phyloP scores from a whole-genome alignment of 148 eudicot species.

The Rhododendron molle region DNA sequence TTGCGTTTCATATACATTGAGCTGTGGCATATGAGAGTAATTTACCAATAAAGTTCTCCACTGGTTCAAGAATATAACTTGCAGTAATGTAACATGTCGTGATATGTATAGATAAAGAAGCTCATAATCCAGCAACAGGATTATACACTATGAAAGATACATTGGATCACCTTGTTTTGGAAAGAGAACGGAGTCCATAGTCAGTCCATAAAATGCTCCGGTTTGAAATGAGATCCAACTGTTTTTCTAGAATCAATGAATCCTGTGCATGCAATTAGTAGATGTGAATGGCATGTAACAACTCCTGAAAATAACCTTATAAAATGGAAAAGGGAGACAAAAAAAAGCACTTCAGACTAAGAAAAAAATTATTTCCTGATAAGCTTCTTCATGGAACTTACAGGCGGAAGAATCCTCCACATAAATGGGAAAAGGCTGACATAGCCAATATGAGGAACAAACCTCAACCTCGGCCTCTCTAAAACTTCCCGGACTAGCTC shows the following conservation, averaged over 20 bases:
- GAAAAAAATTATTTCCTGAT: neutral
- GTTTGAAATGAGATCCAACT: constrained; percentile 86
- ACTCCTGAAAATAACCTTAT: neutral
- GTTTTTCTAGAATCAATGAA: constrained; percentile 73
- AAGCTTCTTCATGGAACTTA: constrained; percentile 38
- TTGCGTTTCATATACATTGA: constrained; percentile 89
- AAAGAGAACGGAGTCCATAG: constrained; percentile 82
- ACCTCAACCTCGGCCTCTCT: constrained; percentile 61
- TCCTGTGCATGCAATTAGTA: constrained; percentile 36
- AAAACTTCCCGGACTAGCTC: constrained; percentile 76
- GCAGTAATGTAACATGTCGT: neutral
- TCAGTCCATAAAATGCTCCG: constrained; percentile 72
- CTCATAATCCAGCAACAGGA: neutral
- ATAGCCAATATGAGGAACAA: constrained; percentile 96
- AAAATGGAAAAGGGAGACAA: neutral
- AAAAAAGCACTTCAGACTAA: neutral
- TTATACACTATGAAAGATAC: neutral
- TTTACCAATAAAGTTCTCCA: neutral
- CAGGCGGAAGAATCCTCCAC: constrained; percentile 79
- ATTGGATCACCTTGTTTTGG: constrained; percentile 68
- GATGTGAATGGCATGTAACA: neutral
- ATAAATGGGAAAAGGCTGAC: constrained; percentile 91
- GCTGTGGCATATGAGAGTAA: constrained; percentile 35
- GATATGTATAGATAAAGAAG: neutral
- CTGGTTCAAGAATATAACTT: neutral